Base-by-base conservation (phyloP, 768 basidiomycete genomes). In the Sporobolomyces pararoseus region DNA sequence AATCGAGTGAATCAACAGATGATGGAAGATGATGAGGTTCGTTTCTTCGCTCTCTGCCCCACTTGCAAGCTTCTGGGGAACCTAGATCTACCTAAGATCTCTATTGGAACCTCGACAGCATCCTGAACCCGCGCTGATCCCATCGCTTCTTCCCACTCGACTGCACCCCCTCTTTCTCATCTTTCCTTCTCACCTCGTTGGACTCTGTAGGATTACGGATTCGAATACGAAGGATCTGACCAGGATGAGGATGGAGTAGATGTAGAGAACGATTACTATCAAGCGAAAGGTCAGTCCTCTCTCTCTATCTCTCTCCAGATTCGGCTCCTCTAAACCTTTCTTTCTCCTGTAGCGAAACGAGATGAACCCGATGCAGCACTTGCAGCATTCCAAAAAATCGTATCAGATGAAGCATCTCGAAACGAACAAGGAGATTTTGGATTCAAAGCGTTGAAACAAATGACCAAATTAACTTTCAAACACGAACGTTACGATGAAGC, bases 251-350 rank as follows among this genome's bases (percentile, higher is more conserved):
- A 85, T 57, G 89, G 86, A 62, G 89, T 86, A 31, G 94, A 96
- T 80, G 86, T 96, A 52, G 96, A 99, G 82, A 99, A 99, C 78
- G 86, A 93, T 85, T 99, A 99, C 81, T 98, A 98, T 79, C 89
- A 88, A 57, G 96, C 96, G 16, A 99, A 99, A 80, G 87, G 95
- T 97, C 74, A 60, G 88, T 80, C 46, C 19, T 14, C 34, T 14
- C 4, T 31, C 9, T 37, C 25, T 23, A n/a, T 29, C 39, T 17
- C 16, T 27, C 25, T n/a, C 39, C 37, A 32, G 25, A 23, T 37
- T n/a, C 25, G 25, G 21, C 55, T 10, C 42, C 46, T 35, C 34
- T 25, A 35, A 23, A 31, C 16, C 69, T n/a, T 65, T 61, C n/a
- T 44, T 25, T 31, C 27, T 7, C 52, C 51, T 29, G 4, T 61